Base-by-base conservation (phyloP, 148 eudicot species). In the Chenopodium suecicum region DNA sequence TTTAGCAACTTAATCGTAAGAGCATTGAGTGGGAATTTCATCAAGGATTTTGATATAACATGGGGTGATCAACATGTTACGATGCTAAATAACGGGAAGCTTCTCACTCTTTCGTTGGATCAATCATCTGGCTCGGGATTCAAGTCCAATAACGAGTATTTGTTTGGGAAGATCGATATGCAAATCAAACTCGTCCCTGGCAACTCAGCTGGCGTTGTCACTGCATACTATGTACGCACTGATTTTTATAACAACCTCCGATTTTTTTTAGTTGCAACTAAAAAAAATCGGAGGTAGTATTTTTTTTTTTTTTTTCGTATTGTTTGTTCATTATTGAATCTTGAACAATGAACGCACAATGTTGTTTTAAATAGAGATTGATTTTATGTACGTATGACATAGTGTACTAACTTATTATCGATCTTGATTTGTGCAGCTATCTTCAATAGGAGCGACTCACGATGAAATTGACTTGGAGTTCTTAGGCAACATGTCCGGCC, bases 401-500 rank as follows among this genome's bases (percentile, higher is more conserved):
- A 41, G 16, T 54, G 60, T 54, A 54, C 60, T 16, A 54, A 54
- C 17, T 54, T 12, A 54, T 13, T 17, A 74, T 2, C 32, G 56
- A 65, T 78, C 16, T 46, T 46, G 10, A 34, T 54, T n/a, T 4
- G 10, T 63, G 70, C 77, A 84, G 86, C 27, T 84, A 31, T 81
- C 86, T 7, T 84, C 86, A 4, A 29, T 47, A 78, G 86, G 86
- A 25, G 81, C 71, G 7, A 74, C 78, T 14, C 86, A 84, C 66
- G 86, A 84, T 29, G 86, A 84, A 67, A 56, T 84, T 11, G 86
- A 84, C 70, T 77, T 84, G 11, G 86, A 84, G 47, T 84, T 84
- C 65, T 69, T 84, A 19, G 86, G 86, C 1, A 84, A 84, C 63
- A 32, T 58, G 29, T 76, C 80, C 6, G 84, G 86, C 2, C 70